These are phyloP conservation scores for Crithidia acanthocephali DNA, from an alignment of 208 protist species.

Conservation along the genomic window DNA sequence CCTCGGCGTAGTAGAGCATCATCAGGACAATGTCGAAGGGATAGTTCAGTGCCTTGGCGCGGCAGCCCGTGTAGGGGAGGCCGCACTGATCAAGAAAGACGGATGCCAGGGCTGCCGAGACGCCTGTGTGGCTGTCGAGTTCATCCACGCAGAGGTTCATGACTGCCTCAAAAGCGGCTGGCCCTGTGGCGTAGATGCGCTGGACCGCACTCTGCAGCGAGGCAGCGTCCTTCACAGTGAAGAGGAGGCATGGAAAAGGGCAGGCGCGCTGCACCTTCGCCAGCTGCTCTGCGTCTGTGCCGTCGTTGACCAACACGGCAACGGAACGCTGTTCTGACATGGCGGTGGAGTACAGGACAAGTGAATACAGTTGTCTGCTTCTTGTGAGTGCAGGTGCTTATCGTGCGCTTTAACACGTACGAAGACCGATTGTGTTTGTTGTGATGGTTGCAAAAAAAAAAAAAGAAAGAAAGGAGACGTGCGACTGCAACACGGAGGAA, in stretches of 20 bases:
- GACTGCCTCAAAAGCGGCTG: constrained; percentile 21
- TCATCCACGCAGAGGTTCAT: constrained; percentile 62
- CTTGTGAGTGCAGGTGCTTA: no score
- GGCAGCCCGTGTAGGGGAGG: constrained; percentile 63
- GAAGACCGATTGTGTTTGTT: no score
- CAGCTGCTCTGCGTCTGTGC: constrained; percentile 28
- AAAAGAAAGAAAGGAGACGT: background rate
- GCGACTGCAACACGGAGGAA: no score
- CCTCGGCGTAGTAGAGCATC: constrained; percentile 76
- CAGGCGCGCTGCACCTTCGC: constrained; percentile 40
- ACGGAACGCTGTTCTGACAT: constrained; percentile 22
- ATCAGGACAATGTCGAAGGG: constrained; percentile 73
- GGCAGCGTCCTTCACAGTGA: constrained; percentile 35
- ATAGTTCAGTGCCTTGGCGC: constrained; percentile 49
- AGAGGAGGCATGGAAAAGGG: constrained; percentile 32
- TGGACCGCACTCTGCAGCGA: constrained; percentile 44
- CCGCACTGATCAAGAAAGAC: constrained; percentile 46
- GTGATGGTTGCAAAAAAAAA: no score
- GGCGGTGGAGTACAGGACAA: background rate
- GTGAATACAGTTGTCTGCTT: no score
- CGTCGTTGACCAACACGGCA: constrained; percentile 24
- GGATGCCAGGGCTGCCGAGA: constrained; percentile 44
- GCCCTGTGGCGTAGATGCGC: constrained; percentile 29
- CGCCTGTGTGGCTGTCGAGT: constrained; percentile 25
- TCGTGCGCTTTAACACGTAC: no score